A percentile compares a stretch with the other conserved stretches of the same genome.
Evolutionary conservation across 202 grass and related monocot species (phyloP).

Genomic region (Bolboschoenoplectus hybrid): DNA sequence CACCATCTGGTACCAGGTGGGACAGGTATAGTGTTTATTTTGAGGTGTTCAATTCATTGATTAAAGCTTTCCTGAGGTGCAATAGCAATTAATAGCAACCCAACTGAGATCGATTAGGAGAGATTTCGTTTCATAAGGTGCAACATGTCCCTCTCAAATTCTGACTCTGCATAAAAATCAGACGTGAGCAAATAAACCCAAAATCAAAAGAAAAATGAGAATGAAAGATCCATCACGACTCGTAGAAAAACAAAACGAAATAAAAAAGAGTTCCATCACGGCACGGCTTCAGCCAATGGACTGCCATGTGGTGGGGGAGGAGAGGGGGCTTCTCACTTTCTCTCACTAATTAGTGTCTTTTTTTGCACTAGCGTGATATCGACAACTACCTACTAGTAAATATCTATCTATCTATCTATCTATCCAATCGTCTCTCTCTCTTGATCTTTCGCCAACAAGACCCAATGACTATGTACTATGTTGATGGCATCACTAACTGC

Average conservation of each 20-base stretch:
- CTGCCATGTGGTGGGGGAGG: background rate
- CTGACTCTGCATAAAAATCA: background rate
- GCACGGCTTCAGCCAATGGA: slow-evolving; percentile 2
- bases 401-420: background rate
- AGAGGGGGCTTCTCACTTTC: background rate
- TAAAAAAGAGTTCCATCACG: slow-evolving; percentile 11
- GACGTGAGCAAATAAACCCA: background rate
- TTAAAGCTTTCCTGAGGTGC: too few relatives aligned
- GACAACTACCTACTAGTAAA: background rate
- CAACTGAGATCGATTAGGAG: background rate
- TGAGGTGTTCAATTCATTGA: background rate
- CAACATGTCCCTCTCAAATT: slow-evolving; percentile 5
- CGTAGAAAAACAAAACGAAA: background rate
- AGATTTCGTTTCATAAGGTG: background rate
- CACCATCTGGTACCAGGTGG: background rate
- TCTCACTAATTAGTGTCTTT: background rate
- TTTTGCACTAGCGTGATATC: background rate
- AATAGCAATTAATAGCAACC: background rate
- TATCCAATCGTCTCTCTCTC: background rate
- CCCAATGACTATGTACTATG: background rate
- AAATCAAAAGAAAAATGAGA: background rate
- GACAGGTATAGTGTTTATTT: background rate
- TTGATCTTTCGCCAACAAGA: background rate
- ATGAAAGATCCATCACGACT: slow-evolving; percentile 28
- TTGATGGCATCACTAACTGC: background rate